Conservation (phyloP, 2,329 filamentous ascomycete species). For the Amauroascus niger region DNA sequence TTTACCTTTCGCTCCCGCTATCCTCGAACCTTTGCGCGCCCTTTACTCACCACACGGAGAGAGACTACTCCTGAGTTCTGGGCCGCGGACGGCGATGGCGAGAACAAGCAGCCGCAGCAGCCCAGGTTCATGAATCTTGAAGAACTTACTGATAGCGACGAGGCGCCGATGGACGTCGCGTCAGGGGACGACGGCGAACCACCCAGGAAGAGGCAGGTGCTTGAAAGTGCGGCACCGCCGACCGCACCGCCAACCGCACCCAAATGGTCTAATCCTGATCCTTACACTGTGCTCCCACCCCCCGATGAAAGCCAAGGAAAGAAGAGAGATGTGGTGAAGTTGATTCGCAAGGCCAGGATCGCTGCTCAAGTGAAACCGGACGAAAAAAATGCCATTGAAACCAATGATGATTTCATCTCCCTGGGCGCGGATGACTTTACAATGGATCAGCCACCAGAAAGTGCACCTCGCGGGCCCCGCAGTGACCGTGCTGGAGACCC, state of each 20-base stretch:
- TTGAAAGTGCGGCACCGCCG: constrained; percentile 18
- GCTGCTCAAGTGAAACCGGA: constrained; percentile 40
- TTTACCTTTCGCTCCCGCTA: constrained; percentile 35
- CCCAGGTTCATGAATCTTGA: constrained; percentile 32
- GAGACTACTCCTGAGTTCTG: constrained; percentile 33
- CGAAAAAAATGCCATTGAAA: constrained; percentile 46
- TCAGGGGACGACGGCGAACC: constrained; percentile 28
- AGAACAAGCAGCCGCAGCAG: constrained; percentile 24
- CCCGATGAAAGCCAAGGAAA: constrained; percentile 63
- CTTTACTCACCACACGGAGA: constrained; percentile 28
- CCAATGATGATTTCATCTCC: constrained; percentile 78
- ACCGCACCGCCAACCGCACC: constrained; percentile 46
- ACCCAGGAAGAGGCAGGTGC: constrained; percentile 34
- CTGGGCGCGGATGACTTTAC: constrained; percentile 56
- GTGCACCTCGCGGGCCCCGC: constrained; percentile 32
- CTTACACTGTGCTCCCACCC: constrained; percentile 79
- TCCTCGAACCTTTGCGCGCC: constrained; percentile 31
- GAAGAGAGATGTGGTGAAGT: constrained; percentile 75
- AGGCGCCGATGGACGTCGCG: constrained; percentile 39
- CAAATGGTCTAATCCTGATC: constrained; percentile 93
- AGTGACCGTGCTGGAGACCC: constrained; percentile 30
- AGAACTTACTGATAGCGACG: constrained; percentile 38
- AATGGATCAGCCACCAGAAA: constrained; percentile 36
- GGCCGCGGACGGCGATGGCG: constrained; percentile 18
- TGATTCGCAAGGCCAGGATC: constrained; percentile 83